Evolutionary conservation across 2,329 filamentous ascomycete species (phyloP), one percentile per base, ranked within the genome.

Genomic region (Botryotinia convoluta): DNA sequence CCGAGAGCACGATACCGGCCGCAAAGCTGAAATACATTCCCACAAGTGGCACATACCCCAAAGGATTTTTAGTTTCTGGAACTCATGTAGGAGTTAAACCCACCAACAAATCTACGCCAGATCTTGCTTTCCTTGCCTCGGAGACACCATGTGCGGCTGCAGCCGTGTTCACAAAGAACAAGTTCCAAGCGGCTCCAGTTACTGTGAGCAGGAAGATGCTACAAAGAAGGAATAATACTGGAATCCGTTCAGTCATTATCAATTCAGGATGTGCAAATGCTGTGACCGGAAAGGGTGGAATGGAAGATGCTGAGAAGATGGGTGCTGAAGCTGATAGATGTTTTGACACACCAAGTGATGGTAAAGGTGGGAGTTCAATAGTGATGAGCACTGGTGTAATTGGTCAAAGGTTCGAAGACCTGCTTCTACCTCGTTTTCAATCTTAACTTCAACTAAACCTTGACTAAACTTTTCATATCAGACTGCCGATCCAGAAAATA

Each of bases 321-420:
- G 93, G 92, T 26, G 84, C 85, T 75, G 90, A 89, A 76, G 93
- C 95, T 10, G 94, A 98, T 81, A 85, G 89, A 72, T 88, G 87
- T 77, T 89, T 89, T 75, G 83, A 83, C n/a, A 78, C 82, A 61
- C 81, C 83, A 68, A 81, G 81, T 62, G 84, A 85, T 77, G 83
- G 83, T 18, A 82, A 83, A 61, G 84, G 86, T 64, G 84, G 87
- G 54, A 87, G 86, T 77, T 96, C 93, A n/a, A 86, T 99, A 65
- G 95, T 98, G 75, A 98, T 99, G 96, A 98, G 94, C 82, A 99
- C 96, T 3, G 96, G 96, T 72, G 96, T 99, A 62, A 99, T 99
- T 81, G 96, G 96, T 14, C 95, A 98, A 83, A 90, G 93, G 91
- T 91, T 82, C 10, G 72, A 37, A 44, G 16, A 61, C 51, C 61